A percentile compares a stretch with the other conserved stretches of the same genome.
These are phyloP conservation scores for Pichia sp. DNA, from an alignment of 1,139 yeast genomes.

Conservation along the genomic window DNA sequence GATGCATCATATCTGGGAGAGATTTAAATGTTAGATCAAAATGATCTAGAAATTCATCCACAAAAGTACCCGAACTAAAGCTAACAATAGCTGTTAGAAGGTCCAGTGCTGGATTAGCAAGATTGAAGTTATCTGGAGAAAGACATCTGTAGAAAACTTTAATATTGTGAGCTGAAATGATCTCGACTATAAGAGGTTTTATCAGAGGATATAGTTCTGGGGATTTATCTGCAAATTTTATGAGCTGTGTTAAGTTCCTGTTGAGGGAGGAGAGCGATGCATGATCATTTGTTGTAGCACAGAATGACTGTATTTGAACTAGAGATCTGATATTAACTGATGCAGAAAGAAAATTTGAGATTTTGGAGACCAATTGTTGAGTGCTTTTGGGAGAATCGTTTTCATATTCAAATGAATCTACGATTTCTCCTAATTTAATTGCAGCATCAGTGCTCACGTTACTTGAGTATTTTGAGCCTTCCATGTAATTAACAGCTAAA, in stretches of 20 bases:
- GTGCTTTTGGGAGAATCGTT: not conserved
- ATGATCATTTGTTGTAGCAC: conserved; percentile 57
- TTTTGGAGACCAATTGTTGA: conserved; percentile 2
- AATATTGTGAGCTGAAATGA: conserved; percentile 46
- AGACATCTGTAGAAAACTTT: conserved; percentile 67
- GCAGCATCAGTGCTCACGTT: conserved; percentile 16
- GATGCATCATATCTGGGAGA: conserved; percentile 55
- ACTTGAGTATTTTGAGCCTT: conserved; percentile 17
- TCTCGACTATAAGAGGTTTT: conserved; percentile 39
- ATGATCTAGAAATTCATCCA: conserved; percentile 51
- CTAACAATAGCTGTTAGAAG: conserved; percentile 46
- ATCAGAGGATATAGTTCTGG: conserved; percentile 25
- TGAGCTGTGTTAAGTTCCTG: conserved; percentile 29
- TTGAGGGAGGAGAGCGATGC: conserved; percentile 40
- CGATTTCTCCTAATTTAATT: conserved; percentile 14
- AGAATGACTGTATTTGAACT: conserved; percentile 54
- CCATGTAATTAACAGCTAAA: too few relatives aligned
- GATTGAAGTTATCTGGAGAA: conserved; percentile 47
- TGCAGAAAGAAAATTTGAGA: conserved; percentile 16
- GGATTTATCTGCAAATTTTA: conserved; percentile 23
- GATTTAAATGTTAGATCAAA: conserved; percentile 63
- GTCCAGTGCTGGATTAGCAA: conserved; percentile 55
- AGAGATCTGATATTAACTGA: conserved; percentile 28
- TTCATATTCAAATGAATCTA: conserved; percentile 9
- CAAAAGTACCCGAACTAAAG: conserved; percentile 42